A percentile compares a stretch with the other conserved stretches of the same genome.
These are phyloP conservation scores for Lagenidium sp. DNA, from an alignment of 352 stramenopile species.

Conservation along the genomic window DNA sequence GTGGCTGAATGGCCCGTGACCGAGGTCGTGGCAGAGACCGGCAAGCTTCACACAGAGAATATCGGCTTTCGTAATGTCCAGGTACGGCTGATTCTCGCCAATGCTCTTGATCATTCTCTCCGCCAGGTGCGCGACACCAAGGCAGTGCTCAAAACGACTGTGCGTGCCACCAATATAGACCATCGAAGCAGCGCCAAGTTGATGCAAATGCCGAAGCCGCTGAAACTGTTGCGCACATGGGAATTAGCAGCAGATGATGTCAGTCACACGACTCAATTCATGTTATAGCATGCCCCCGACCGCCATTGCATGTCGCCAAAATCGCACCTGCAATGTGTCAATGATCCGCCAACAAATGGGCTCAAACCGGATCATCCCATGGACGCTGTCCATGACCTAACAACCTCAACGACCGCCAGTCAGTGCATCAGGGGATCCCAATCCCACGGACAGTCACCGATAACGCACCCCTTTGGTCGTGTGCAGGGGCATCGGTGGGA, in stretches of 20 bases:
- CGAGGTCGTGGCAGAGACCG: conserved; percentile 70
- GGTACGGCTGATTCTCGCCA: conserved; percentile 69
- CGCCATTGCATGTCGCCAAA: background rate
- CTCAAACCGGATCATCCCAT: conserved; percentile 71
- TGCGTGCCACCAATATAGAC: conserved; percentile 87
- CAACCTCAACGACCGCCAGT: background rate
- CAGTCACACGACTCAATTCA: too few relatives aligned
- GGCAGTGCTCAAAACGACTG: conserved; percentile 75
- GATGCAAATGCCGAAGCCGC: conserved; percentile 90
- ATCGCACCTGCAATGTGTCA: conserved; percentile 55
- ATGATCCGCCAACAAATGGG: conserved; percentile 78
- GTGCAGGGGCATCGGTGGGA: conserved; percentile 15
- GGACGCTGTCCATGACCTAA: conserved; percentile 77
- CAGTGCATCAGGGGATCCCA: too few relatives aligned
- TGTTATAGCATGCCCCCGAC: too few relatives aligned
- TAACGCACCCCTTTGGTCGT: conserved; percentile 37
- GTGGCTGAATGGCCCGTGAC: conserved; percentile 76
- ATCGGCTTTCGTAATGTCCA: conserved; percentile 75
- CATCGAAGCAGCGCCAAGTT: conserved; percentile 86
- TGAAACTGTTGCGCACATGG: conserved; percentile 83
- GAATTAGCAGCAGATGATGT: background rate
- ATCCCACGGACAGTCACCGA: background rate
- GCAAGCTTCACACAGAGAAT: conserved; percentile 74
- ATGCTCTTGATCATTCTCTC: conserved; percentile 83
- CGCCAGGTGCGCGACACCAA: conserved; percentile 94